Percentiles rank a stretch among this genome's conserved stretches.
phyloP scores from a whole-genome alignment of 2,329 filamentous ascomycete species.

The Fusarium sp. region DNA sequence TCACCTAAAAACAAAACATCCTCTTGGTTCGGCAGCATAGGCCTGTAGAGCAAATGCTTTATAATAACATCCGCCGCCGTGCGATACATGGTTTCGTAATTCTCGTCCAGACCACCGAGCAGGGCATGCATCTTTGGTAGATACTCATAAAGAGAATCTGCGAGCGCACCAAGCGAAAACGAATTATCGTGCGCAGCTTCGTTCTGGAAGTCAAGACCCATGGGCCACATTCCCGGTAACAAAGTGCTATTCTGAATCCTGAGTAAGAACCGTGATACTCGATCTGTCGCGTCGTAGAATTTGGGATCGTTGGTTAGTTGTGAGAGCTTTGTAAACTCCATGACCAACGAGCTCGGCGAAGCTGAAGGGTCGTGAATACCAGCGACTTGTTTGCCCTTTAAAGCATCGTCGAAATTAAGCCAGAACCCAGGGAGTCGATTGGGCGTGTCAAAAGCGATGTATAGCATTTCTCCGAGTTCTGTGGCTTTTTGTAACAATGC shows the following conservation, averaged over 20 bases:
- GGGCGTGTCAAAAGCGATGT: conserved; percentile 63
- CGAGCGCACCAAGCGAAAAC: conserved; percentile 63
- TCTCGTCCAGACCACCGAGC: conserved; percentile 67
- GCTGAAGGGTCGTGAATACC: conserved; percentile 61
- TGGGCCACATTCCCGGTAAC: conserved; percentile 83
- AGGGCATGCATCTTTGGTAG: conserved; percentile 71
- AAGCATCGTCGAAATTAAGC: conserved; percentile 55
- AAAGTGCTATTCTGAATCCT: conserved; percentile 72
- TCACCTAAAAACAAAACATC: conserved; percentile 64
- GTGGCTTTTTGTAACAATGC: conserved; percentile 44
- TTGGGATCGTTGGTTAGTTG: conserved; percentile 77
- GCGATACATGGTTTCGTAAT: conserved; percentile 74
- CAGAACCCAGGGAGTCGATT: conserved; percentile 60
- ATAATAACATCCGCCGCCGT: conserved; percentile 68
- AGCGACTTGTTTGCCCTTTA: conserved; percentile 56
- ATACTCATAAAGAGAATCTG: conserved; percentile 70
- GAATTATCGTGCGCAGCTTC: conserved; percentile 59
- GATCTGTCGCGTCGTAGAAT: conserved; percentile 80
- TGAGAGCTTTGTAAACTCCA: conserved; percentile 79
- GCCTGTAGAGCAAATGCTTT: conserved; percentile 73
- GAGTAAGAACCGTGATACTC: conserved; percentile 76
- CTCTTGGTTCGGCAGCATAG: conserved; percentile 67
- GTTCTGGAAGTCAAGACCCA: conserved; percentile 65
- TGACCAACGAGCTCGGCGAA: conserved; percentile 69
- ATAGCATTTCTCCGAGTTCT: conserved; percentile 59